phyloP scores from a whole-genome alignment of 495 filamentous ascomycete species.

The Aspergillus sclerotioniger region DNA sequence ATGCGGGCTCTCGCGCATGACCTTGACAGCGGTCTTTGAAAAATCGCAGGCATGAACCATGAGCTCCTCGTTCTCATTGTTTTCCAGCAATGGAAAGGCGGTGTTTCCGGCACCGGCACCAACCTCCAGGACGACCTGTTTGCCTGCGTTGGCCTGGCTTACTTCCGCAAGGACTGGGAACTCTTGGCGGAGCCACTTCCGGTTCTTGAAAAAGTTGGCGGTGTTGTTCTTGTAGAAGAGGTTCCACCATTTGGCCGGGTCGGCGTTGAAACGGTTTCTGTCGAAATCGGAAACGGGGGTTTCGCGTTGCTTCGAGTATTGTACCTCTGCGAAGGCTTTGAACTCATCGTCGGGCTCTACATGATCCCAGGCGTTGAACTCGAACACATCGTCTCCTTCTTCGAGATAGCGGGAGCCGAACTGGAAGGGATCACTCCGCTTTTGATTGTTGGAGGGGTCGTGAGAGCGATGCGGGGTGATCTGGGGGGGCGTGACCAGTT shows the following conservation, averaged over 20 bases:
- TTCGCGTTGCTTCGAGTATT: conserved; percentile 78
- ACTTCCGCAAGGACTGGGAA: conserved; percentile 79
- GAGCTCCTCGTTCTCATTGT: conserved; percentile 76
- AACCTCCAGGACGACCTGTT: conserved; percentile 73
- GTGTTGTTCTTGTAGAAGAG: conserved; percentile 94
- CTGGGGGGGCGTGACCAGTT: conserved; percentile 47
- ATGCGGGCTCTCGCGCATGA: conserved; percentile 72
- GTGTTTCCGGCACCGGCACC: conserved; percentile 97
- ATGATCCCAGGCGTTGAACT: conserved; percentile 99
- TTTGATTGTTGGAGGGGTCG: conserved; percentile 58
- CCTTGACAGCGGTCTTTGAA: conserved; percentile 82
- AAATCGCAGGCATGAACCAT: conserved; percentile 92
- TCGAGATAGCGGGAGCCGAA: conserved; percentile 88
- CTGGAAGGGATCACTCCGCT: conserved; percentile 87
- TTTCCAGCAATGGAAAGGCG: conserved; percentile 79
- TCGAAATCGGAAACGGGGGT: conserved; percentile 86
- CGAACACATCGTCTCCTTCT: conserved; percentile 80
- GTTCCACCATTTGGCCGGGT: conserved; percentile 96
- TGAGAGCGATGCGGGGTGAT: conserved; percentile 48
- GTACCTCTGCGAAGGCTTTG: conserved; percentile 73
- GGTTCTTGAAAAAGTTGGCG: conserved; percentile 96
- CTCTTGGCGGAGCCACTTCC: conserved; percentile 94
- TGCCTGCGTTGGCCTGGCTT: conserved; percentile 59
- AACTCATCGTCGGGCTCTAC: conserved; percentile 82
- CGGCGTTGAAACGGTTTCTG: conserved; percentile 76